Conservation (phyloP, 306 rosid genomes). For the Lithocarpus polystachyus region DNA sequence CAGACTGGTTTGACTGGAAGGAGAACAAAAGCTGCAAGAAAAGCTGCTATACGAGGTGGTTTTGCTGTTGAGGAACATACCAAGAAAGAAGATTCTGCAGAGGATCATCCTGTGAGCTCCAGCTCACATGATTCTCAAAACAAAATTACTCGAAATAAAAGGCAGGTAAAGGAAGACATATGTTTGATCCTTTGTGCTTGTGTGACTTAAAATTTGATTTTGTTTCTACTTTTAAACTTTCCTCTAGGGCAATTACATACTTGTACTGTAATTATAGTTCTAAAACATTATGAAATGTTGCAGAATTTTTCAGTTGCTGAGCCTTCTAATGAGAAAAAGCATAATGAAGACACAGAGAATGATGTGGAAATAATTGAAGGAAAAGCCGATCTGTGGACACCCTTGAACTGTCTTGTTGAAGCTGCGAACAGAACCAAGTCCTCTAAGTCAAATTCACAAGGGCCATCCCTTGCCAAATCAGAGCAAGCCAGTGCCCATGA, state of each 20-base stretch:
- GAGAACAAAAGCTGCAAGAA: conserved; percentile 80
- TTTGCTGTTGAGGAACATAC: conserved; percentile 48
- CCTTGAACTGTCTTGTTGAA: conserved; percentile 95
- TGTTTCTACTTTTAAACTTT: neutral
- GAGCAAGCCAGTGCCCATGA: conserved; percentile 47
- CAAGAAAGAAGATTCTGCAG: conserved; percentile 61
- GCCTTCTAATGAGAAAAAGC: conserved; percentile 54
- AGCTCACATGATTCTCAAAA: conserved; percentile 46
- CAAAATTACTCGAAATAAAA: conserved; percentile 37
- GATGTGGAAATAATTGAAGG: conserved; percentile 57
- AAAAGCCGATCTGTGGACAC: conserved; percentile 94
- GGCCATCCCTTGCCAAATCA: conserved; percentile 43
- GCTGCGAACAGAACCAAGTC: conserved; percentile 96
- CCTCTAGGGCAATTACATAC: neutral
- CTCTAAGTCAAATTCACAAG: conserved; percentile 65
- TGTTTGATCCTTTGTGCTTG: neutral
- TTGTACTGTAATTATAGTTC: conserved; percentile 7
- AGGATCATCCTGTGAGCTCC: conserved; percentile 56
- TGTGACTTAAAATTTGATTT: neutral
- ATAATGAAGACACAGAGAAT: conserved; percentile 35
- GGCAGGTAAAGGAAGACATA: conserved; percentile 35
- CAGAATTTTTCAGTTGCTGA: conserved; percentile 61
- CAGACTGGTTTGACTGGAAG: conserved; percentile 81
- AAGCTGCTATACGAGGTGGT: conserved; percentile 65
- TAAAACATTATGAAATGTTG: conserved; percentile 12